These are phyloP conservation scores for Gloeopeniophorella convolvens DNA, from an alignment of 768 basidiomycete species.

Conservation along the genomic window DNA sequence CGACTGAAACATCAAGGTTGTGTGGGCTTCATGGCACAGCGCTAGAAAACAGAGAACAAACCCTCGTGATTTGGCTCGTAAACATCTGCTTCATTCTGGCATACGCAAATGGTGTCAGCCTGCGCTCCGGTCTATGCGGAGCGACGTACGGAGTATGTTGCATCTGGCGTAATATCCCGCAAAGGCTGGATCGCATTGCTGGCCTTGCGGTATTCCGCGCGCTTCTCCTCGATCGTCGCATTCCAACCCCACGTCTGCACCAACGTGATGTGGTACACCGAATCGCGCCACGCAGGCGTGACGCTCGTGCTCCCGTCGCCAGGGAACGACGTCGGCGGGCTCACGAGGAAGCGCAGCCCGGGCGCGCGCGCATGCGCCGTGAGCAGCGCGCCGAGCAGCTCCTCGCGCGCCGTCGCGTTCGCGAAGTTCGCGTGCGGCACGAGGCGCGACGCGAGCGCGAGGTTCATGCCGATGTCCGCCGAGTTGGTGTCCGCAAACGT, in stretches of 20 bases:
- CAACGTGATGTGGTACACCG: conserved; percentile 41
- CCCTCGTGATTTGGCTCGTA: conserved; percentile 41
- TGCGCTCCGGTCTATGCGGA: no score
- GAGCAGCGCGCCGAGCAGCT: no score
- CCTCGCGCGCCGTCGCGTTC: conserved; percentile 26
- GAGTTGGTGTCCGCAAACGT: conserved; percentile 33
- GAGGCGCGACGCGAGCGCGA: conserved; percentile 40
- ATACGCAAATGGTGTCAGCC: no score
- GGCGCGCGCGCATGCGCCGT: no score
- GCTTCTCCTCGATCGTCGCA: conserved; percentile 34
- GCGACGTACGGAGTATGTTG: no score
- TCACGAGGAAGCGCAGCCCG: no score
- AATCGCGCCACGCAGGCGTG: conserved; percentile 39
- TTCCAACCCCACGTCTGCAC: conserved; percentile 42
- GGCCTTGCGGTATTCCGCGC: no score
- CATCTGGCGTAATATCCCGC: no score
- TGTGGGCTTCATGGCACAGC: background rate
- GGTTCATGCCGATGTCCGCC: conserved; percentile 37
- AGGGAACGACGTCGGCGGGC: no score
- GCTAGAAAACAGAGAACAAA: no score
- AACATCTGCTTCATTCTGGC: conserved; percentile 48
- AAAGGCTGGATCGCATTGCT: no score
- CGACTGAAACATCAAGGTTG: conserved; percentile 21
- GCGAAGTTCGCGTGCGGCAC: conserved; percentile 36
- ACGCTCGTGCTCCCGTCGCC: conserved; percentile 41